Evolutionary conservation across 2,329 filamentous ascomycete species (phyloP), one percentile per base, ranked within the genome.

Genomic region (Nectriaceae sp.): DNA sequence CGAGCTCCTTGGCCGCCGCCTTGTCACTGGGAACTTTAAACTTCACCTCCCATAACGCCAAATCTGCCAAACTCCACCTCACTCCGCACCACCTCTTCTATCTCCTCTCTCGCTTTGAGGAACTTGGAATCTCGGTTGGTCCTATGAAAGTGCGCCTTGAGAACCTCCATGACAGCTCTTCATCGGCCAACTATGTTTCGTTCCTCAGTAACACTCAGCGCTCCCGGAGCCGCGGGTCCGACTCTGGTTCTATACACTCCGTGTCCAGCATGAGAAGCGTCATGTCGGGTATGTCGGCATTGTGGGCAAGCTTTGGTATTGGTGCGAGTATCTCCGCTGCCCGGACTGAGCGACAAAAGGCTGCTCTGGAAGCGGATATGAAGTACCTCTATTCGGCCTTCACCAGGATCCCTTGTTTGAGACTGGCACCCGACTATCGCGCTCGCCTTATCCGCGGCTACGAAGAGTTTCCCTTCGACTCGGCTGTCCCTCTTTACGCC

Each of bases 371-470:
- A 65, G 84, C 88, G 48, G 94, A 99, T 67, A 75, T 97, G 59
- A 97, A 93, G 69, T 97, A 99, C 68, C 78, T 99, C 26, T 99
- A 97, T 74, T 97, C 94, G 36, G 90, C 94, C 48, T 99, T 97
- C 67, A 99, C 94, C 64, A 99, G 97, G 74, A 96, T 99, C 37
- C 94, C 94, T 0, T 96, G 90, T 65, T 76, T 99, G 54, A 85
- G 88, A 55, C 77, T 99, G 46, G 86, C 92, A 21, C 92, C 92
- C n/a, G 94, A 99, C 70, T 92, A 91, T 76, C 89, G 90, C 58
- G 92, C 93, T 41, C 86, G 88, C 44, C 76, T 97, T 52, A 97
- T 99, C 59, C 83, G 87, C 57, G 93, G 93, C 21, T 97, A 94
- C 66, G 94, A 99, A 70, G 93, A 97, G 70, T 99, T 97, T 59